Evolutionary conservation across 805 yeast genomes (phyloP).

Genomic region (Candida stauntonica): DNA sequence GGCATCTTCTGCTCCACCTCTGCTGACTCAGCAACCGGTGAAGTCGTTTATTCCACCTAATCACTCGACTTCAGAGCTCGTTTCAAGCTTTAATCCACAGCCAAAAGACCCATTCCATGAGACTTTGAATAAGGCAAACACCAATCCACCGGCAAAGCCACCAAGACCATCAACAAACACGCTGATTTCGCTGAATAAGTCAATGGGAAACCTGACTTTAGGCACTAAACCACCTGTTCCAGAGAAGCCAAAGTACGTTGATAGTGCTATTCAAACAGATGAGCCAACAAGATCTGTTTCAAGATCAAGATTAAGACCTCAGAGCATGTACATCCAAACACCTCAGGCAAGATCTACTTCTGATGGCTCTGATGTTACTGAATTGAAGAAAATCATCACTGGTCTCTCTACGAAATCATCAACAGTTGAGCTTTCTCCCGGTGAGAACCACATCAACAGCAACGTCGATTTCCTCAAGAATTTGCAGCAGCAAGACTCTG

Average conservation of each 20-base stretch:
- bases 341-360: conserved; percentile 8
- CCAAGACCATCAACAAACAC: conserved; percentile 17
- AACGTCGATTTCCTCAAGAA: conserved; percentile 36
- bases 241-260: conserved; percentile 24
- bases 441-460: conserved; percentile 28
- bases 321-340: conserved; percentile 32
- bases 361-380: conserved; percentile 13
- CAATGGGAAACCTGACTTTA: conserved; percentile 22
- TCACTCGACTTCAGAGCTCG: conserved; percentile 8
- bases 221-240: conserved; percentile 13
- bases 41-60: conserved; percentile 3
- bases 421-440: conserved; percentile 22
- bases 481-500: conserved; percentile 34
- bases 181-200: conserved; percentile 16
- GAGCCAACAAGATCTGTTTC: conserved; percentile 5
- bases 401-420: conserved; percentile 20
- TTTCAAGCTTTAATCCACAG: conserved; percentile 1
- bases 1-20: background rate
- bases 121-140: conserved; percentile 1
- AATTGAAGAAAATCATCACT: conserved; percentile 27
- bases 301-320: conserved; percentile 26
- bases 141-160: conserved; percentile 19
- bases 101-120: conserved; percentile 9
- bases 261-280: conserved; percentile 27
- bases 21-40: background rate